Conservation (phyloP, 140 eudicot species). For the Anethum foeniculum region DNA sequence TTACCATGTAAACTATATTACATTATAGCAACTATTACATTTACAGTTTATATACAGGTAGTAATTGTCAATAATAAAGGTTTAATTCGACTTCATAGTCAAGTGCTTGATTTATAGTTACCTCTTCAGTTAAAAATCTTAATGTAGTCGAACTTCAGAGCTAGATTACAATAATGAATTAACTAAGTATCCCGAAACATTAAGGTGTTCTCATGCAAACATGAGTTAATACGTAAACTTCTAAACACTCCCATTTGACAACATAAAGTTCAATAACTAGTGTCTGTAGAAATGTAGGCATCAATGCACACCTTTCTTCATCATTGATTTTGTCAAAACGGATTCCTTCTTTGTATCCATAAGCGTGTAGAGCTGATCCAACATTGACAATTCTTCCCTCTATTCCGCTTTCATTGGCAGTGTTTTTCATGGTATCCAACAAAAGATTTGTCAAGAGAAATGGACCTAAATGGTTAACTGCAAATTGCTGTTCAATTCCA, state of each 20-base stretch:
- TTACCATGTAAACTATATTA: background rate
- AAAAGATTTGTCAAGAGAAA: conserved; percentile 72
- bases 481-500: conserved; percentile 73
- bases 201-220: background rate
- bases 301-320: conserved; percentile 34
- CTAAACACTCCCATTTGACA: background rate
- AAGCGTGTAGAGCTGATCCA: conserved; percentile 41
- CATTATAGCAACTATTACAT: background rate
- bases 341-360: conserved; percentile 47
- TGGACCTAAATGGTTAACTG: conserved; percentile 76
- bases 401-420: conserved; percentile 38
- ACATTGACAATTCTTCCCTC: conserved; percentile 86
- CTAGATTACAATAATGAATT: background rate
- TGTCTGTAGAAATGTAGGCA: background rate
- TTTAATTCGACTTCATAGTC: too few relatives aligned
- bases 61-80: too few relatives aligned
- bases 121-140: background rate
- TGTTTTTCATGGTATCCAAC: conserved; percentile 65
- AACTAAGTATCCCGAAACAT: background rate
- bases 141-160: background rate
- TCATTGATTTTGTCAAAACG: conserved; percentile 70
- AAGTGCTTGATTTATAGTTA: background rate
- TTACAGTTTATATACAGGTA: too few relatives aligned
- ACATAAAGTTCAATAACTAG: background rate
- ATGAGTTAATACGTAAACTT: background rate